Evolutionary conservation across 31 red algal genomes (phyloP), one percentile per base, ranked within the genome.

Genomic region (Asparagopsis taxiformis): DNA sequence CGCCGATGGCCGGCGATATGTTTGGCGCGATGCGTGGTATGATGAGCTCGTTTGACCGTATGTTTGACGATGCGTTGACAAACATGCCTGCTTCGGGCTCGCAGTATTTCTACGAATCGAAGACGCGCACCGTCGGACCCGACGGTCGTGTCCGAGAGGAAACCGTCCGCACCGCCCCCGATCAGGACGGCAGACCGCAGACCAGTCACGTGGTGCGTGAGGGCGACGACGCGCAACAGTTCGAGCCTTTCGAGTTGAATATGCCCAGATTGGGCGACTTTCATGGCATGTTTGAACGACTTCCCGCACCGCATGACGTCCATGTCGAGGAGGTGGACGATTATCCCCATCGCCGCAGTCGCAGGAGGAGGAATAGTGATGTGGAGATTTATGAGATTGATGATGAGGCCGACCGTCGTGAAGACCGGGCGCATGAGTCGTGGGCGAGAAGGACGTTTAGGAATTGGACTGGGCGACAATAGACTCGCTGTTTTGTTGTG

Each of bases 131-230:
- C 19, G 72, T 88, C 39, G 83, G 65, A 1, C 65, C 83, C 1
- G 83, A 88, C 57, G 83, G 83, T 21, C 63, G 56, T 10, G 71
- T 88, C 34, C 72, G 38, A 6, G 62, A 88, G 54, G 72, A 78
- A 48, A 48, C 43, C 26, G 83, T 88, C 7, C 63, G 73, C 39
- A 88, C 83, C 0, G 41, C 34, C 2, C 83, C 65, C 1, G 83
- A 43, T 48, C 63, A 50, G 0, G 65, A 88, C 31, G 83, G 83
- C 20, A 51, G 59, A 2, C 63, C 73, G 22, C 5, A 63, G 10
- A 88, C 83, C 29, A 59, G 39, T 20, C 51, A 55, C 2, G 56
- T 55, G 11, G 83, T 88, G 15, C 20, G 72, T 31, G 68, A 77
- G 22, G 83, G 83, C 16, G 56, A 19, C 24, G 26, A 55, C 25